Conservation (phyloP, 1,284 basidiomycete genomes). For the Melampsora larici-populina region DNA sequence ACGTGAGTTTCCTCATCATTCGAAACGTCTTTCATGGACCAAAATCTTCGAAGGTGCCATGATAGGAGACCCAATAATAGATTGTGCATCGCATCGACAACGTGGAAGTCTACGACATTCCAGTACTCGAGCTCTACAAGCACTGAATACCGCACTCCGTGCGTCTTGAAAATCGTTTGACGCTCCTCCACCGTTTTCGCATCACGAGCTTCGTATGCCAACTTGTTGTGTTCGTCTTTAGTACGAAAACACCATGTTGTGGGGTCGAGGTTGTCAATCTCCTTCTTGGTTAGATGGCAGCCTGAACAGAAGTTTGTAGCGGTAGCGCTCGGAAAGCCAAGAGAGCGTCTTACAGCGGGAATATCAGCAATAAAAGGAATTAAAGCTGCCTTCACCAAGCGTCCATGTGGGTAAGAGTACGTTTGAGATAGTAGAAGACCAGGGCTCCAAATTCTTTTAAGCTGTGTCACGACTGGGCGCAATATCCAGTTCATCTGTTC, state of each 20-base stretch:
- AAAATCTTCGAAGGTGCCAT: neutral
- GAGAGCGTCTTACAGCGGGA: constrained; percentile 41
- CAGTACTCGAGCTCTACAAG: neutral
- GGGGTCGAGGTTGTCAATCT: constrained; percentile 27
- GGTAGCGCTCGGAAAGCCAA: constrained; percentile 36
- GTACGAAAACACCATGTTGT: constrained; percentile 13
- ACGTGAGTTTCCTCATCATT: neutral
- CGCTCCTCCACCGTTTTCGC: neutral
- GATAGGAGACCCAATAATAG: neutral
- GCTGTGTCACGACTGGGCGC: constrained; percentile 51
- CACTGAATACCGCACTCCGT: neutral
- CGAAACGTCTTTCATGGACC: neutral
- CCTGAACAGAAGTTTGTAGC: constrained; percentile 43
- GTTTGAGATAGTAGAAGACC: constrained; percentile 48
- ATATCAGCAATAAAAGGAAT: constrained; percentile 39
- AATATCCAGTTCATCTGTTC: too few species aligned
- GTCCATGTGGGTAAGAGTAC: neutral
- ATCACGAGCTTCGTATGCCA: constrained; percentile 18
- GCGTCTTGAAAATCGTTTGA: neutral
- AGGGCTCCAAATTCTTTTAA: constrained; percentile 51
- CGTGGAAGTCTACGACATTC: neutral
- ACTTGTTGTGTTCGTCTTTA: constrained; percentile 1
- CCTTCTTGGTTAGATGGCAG: constrained; percentile 22
- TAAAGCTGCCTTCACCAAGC: constrained; percentile 2
- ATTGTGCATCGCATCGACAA: constrained; percentile 3